Percentiles rank a stretch among this genome's conserved stretches.
Evolutionary conservation across 345 rosid genomes (phyloP).

Genomic region (Arabis hirsuta): DNA sequence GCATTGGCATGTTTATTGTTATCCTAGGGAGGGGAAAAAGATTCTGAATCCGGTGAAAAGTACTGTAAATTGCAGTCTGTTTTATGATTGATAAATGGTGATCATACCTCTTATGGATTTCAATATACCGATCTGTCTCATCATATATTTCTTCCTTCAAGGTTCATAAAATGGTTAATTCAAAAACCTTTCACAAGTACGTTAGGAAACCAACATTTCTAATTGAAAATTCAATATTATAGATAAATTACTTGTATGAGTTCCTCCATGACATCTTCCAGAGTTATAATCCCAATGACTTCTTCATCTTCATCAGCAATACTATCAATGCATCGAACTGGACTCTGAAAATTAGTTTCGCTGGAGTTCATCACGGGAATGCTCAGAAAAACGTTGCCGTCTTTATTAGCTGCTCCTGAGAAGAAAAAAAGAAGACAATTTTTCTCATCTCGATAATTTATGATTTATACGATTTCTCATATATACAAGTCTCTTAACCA

Average conservation of each 20-base stretch:
- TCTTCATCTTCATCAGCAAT: constrained; percentile 52
- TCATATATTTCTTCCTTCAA: constrained; percentile 78
- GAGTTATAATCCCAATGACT: constrained; percentile 77
- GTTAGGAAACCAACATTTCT: not conserved
- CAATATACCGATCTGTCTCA: constrained; percentile 72
- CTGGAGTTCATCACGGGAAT: constrained; percentile 36
- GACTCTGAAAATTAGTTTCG: constrained; percentile 38
- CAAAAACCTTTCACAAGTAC: not conserved
- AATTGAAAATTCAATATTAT: not conserved
- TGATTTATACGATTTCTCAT: not conserved
- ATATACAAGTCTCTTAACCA: constrained; percentile 34
- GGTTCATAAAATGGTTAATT: constrained; percentile 1
- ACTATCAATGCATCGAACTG: constrained; percentile 37
- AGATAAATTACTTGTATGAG: constrained; percentile 58
- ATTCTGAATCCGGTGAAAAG: not conserved
- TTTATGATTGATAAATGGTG: not conserved
- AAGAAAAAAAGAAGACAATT: not conserved
- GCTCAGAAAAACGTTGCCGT: constrained; percentile 31
- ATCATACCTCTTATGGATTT: constrained; percentile 59
- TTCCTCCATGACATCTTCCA: constrained; percentile 93
- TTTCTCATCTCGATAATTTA: not conserved
- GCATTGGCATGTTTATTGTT: constrained; percentile 55
- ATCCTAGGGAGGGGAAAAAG: constrained; percentile 44
- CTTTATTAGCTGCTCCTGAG: constrained; percentile 33
- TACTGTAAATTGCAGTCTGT: not conserved